phyloP scores from a whole-genome alignment of 495 filamentous ascomycete genomes.

The Rhizodiscina lignyota region DNA sequence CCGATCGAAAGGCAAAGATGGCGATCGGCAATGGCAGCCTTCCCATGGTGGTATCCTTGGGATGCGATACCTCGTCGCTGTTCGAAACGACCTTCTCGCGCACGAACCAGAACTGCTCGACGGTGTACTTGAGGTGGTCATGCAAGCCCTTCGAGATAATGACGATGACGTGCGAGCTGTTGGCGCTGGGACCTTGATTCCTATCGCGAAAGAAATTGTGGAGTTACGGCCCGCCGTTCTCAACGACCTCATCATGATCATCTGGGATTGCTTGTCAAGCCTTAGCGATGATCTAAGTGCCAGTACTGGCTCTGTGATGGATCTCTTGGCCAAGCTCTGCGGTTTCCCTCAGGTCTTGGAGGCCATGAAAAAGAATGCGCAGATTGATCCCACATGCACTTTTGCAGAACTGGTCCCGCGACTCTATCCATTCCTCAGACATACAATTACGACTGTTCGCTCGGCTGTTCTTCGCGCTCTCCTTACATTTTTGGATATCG shows the following conservation, averaged over 20 bases:
- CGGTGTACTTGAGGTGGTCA: constrained; percentile 78
- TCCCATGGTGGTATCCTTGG: constrained; percentile 98
- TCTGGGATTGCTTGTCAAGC: constrained; percentile 93
- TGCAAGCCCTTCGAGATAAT: constrained; percentile 77
- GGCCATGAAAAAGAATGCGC: constrained; percentile 84
- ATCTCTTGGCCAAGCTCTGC: constrained; percentile 86
- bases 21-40: constrained; percentile 65
- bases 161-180: constrained; percentile 96
- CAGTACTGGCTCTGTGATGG: constrained; percentile 95
- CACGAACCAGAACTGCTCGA: constrained; percentile 74
- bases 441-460: constrained; percentile 91
- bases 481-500: constrained; percentile 78
- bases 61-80: constrained; percentile 80
- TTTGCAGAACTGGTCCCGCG: constrained; percentile 85
- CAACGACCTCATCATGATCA: constrained; percentile 70
- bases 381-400: constrained; percentile 63
- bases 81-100: constrained; percentile 79
- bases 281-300: constrained; percentile 91
- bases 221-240: constrained; percentile 60
- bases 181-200: constrained; percentile 89
- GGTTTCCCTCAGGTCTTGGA: constrained; percentile 84
- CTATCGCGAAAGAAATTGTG: constrained; percentile 89
- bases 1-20: background rate
- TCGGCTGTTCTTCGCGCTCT: constrained; percentile 84
- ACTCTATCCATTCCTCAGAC: constrained; percentile 87